Evolutionary conservation across 78 protist genomes (phyloP).

Genomic region (Mantamonas sphyraenae): DNA sequence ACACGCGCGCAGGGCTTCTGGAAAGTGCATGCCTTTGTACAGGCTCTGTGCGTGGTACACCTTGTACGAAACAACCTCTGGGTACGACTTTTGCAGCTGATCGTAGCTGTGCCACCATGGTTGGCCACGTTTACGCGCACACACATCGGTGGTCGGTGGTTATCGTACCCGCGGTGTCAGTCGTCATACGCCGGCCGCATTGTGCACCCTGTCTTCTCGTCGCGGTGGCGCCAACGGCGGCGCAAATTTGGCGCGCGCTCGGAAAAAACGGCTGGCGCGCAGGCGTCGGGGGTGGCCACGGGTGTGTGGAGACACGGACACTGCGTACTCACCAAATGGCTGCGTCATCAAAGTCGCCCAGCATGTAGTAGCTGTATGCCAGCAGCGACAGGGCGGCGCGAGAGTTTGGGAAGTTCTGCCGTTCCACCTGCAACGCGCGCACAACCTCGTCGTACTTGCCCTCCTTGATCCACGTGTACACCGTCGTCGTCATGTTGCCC

Average conservation of each 20-base stretch:
- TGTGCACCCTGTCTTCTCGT: no score
- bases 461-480: conserved; percentile 42
- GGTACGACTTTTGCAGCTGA: conserved; percentile 20
- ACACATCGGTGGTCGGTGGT: no score
- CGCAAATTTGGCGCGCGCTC: no score
- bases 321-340: conserved; percentile 30
- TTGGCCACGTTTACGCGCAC: no score
- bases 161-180: no score
- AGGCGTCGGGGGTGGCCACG: no score
- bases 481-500: conserved; percentile 36
- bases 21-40: conserved; percentile 42
- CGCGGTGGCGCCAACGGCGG: no score
- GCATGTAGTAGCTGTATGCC: conserved; percentile 60
- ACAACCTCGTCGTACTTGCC: conserved; percentile 39
- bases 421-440: neutral
- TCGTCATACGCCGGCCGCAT: no score
- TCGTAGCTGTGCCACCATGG: no score
- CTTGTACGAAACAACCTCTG: conserved; percentile 49
- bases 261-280: no score
- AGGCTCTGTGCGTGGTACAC: conserved; percentile 58
- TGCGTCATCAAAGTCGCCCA: conserved; percentile 42
- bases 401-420: conserved; percentile 28
- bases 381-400: conserved; percentile 68
- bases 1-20: conserved; percentile 37
- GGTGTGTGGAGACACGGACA: no score